Conservation (phyloP, 257 asterid species). For the Cinchona pubescens region DNA sequence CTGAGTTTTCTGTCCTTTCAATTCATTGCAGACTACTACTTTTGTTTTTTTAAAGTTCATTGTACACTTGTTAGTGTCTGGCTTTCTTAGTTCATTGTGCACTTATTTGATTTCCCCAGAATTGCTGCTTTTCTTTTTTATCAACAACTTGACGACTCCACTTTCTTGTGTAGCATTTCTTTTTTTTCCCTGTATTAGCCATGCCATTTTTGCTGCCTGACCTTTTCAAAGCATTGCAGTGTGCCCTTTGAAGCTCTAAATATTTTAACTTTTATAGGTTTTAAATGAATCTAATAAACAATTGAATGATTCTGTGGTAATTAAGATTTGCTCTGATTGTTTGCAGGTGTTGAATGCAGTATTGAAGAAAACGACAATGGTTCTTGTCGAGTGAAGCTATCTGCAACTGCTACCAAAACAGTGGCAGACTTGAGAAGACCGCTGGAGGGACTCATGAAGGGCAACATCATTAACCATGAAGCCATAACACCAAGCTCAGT, state of each 20-base stretch:
- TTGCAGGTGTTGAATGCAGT: slow-evolving; percentile 65
- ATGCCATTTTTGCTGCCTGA: neutral
- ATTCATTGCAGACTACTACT: too few species aligned
- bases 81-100: neutral
- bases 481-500: slow-evolving; percentile 65
- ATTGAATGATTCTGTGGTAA: neutral
- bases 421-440: slow-evolving; percentile 77
- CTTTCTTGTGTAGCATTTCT: neutral
- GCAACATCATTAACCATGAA: slow-evolving; percentile 50
- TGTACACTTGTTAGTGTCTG: neutral
- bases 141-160: neutral
- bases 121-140: neutral
- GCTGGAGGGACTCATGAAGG: slow-evolving; percentile 68
- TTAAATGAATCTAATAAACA: neutral
- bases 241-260: neutral
- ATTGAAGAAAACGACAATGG: slow-evolving; percentile 55
- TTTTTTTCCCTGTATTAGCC: neutral
- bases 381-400: slow-evolving; percentile 64
- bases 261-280: neutral
- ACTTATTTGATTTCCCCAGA: neutral
- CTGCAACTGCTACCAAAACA: slow-evolving; percentile 73
- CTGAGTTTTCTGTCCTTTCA: too few species aligned
- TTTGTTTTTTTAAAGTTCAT: too few species aligned
- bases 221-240: neutral
- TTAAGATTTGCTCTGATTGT: slow-evolving; percentile 6